These are phyloP conservation scores for Heteromeles arbutifolia DNA, from an alignment of 306 rosid species.

Conservation along the genomic window DNA sequence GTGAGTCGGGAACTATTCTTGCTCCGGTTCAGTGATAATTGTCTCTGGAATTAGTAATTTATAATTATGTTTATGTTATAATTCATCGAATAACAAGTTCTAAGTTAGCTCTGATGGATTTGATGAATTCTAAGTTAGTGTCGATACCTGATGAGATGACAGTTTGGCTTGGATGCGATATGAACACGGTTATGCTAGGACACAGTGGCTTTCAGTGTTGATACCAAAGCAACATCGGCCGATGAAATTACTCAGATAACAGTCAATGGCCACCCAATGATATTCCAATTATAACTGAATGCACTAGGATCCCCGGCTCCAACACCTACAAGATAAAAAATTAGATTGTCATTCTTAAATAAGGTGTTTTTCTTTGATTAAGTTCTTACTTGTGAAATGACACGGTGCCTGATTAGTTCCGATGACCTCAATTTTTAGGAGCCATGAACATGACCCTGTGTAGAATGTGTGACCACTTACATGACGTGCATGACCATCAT, in stretches of 20 bases:
- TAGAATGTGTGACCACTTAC: constrained; percentile 59
- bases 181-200: too few species aligned
- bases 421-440: constrained; percentile 25
- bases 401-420: constrained; percentile 46
- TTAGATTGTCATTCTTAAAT: too few species aligned
- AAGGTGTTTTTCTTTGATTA: neutral
- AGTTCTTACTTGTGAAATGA: constrained; percentile 51
- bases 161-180: too few species aligned
- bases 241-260: too few species aligned
- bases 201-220: too few species aligned
- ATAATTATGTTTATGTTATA: too few species aligned
- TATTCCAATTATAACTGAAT: constrained; percentile 74
- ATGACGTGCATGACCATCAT: constrained; percentile 33
- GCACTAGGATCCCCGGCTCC: constrained; percentile 82
- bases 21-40: neutral
- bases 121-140: too few species aligned
- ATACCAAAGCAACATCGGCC: too few species aligned
- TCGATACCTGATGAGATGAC: too few species aligned
- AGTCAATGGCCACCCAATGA: constrained; percentile 33
- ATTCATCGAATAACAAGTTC: neutral
- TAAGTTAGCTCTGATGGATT: neutral
- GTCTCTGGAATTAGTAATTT: neutral
- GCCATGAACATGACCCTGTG: constrained; percentile 70
- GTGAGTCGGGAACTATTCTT: neutral
- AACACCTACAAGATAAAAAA: constrained; percentile 36